Evolutionary conservation across 352 stramenopile species (phyloP), one percentile per base, ranked within the genome.

Genomic region (Phytophthora cryptogea): DNA sequence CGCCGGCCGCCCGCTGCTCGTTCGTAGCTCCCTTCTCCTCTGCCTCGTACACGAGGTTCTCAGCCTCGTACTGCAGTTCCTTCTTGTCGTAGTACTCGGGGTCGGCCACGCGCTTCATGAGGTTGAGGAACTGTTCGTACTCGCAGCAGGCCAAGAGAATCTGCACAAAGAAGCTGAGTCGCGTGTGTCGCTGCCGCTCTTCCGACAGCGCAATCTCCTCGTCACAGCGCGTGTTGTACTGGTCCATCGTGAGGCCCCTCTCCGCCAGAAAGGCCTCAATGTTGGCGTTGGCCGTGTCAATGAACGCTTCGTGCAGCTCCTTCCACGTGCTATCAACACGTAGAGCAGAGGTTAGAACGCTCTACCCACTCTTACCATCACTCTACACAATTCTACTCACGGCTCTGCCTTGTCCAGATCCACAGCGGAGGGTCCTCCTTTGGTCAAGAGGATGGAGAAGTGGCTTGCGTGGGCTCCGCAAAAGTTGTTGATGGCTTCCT

Each of bases 121-220:
- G 75, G 66, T 90, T 92, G n/a, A 90, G 53, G 45, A 92, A 92
- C 70, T 92, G 83, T 42, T 92, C 83, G 57, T 90, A 92, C 70
- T 92, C 83, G 65, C 71, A 85, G 51, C 83, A 92, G 6, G 83
- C 76, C 62, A 86, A 56, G 14, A 92, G 60, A 47, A 92, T 89
- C 65, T 92, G 83, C 65, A 92, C 83, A 16, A 92, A 88, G 55
- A 92, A 92, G 49, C 79, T 90, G 30, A 89, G 66, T 6, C 79
- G 70, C 58, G 83, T 88, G 73, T 92, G 83, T 41, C 83, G 80
- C 63, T 90, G 80, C 20, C 83, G 78, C 60, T 88, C 72, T 40
- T 89, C 79, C 8, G 83, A 89, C 42, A 90, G 62, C 35, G 67
- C 66, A 20, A 86, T 78, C 60, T 92, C 83, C 54, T 90, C 80